Percentiles rank a stretch among this genome's conserved stretches.
phyloP scores from a whole-genome alignment of 768 basidiomycete species.

The Mycena metata region DNA sequence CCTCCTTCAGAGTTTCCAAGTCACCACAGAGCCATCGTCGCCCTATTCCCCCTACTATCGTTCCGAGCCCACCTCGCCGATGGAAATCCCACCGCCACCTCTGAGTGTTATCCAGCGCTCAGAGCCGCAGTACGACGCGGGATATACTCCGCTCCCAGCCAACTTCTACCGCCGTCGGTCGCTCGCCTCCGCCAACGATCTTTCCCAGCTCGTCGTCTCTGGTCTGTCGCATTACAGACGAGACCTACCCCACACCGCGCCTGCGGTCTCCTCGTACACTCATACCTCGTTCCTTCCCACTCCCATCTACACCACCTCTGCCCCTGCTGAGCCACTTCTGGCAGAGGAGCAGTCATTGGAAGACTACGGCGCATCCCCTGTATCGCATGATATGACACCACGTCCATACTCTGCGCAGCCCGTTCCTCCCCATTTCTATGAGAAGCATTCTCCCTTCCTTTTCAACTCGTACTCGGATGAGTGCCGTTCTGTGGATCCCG shows the following conservation, averaged over 20 bases:
- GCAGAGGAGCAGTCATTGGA: conserved; percentile 33
- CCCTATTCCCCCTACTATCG: conserved; percentile 54
- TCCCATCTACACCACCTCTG: conserved; percentile 12
- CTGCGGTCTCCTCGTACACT: conserved; percentile 38
- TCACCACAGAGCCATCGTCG: conserved; percentile 49
- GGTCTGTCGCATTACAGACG: conserved; percentile 36
- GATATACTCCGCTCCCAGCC: conserved; percentile 27
- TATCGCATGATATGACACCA: conserved; percentile 45
- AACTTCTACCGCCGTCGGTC: conserved; percentile 33
- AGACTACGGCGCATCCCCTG: conserved; percentile 40
- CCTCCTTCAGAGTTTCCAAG: conserved; percentile 63
- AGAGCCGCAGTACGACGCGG: conserved; percentile 46
- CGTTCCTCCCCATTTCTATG: conserved; percentile 44
- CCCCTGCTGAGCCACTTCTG: conserved; percentile 18
- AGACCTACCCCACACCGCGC: conserved; percentile 43
- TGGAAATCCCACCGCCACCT: conserved; percentile 58
- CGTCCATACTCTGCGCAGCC: conserved; percentile 47
- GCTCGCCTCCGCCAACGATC: conserved; percentile 23
- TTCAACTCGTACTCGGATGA: conserved; percentile 39
- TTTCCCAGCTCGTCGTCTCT: conserved; percentile 36
- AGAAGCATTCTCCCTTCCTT: conserved; percentile 34
- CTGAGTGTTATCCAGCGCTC: conserved; percentile 47
- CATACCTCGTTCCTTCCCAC: conserved; percentile 35
- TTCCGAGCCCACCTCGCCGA: conserved; percentile 47
- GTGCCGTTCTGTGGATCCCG: conserved; percentile 18